Base-by-base conservation (phyloP, 805 yeast genomes). In the Saccharomyces jurei region DNA sequence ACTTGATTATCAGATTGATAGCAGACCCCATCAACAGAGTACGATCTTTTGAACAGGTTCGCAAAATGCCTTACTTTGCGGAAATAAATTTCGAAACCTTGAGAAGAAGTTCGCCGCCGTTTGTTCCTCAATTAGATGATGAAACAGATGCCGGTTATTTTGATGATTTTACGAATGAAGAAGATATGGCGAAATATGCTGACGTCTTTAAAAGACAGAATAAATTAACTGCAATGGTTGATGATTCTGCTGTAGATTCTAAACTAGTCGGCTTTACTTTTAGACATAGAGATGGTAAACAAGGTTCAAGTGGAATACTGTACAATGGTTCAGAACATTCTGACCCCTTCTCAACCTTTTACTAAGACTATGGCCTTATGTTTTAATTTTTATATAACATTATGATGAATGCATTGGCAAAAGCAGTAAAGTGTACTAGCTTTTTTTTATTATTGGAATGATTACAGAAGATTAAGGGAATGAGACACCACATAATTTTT, bases 141-240 rank as follows among this genome's bases (percentile, higher is more conserved):
- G 99, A 94, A 65, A 94, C 90, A 58, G 99, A 94, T 73, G 98
- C 98, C 0, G 99, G 99, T 1, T 94, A 94, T 73, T 94, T 94
- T 68, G 99, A 94, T 72, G 99, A 94, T 71, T 94, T 94, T 70
- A 89, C 89, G 55, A 94, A 90, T 70, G 98, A 92, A 69, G 90
- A 87, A 50, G 96, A 92, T 69, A 90, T 94, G 98, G 94, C 92
- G 58, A 91, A 94, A 70, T 94, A 94, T 74, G 92, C 94, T 64
- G 99, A 94, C 64, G 99, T 94, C 14, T 84, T 94, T 77, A 95
- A 92, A 59, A 87, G 96, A 73, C 89, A 89, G 64, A 97, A 90
- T 68, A 83, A 78, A 58, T 72, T 91, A 65, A 86, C 94, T 41
- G 91, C 86, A 51, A 74, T 80, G 66, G 78, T 81, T 30, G 78